phyloP scores from a whole-genome alignment of 2,329 filamentous ascomycete species.

The Fusarium setosum region DNA sequence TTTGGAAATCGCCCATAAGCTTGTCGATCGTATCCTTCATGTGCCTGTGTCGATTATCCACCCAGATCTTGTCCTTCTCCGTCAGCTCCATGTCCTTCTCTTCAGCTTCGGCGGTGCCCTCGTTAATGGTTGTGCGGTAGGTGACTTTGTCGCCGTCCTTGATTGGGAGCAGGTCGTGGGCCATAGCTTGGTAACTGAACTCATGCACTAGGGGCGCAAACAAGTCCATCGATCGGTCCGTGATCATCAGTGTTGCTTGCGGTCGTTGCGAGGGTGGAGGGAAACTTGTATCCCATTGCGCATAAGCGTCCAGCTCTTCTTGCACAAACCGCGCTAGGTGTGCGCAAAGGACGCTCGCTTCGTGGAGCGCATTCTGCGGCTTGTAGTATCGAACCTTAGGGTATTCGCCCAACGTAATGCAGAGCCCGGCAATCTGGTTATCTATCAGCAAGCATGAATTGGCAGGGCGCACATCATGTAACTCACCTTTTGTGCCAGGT shows the following conservation, averaged over 20 bases:
- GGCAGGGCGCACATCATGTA: not conserved
- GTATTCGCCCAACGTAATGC: constrained; percentile 92
- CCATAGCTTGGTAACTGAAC: constrained; percentile 99
- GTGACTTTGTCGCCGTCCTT: constrained; percentile 89
- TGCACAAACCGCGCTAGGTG: constrained; percentile 93
- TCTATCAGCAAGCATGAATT: constrained; percentile 2
- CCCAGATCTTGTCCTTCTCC: constrained; percentile 95
- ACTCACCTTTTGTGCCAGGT: constrained; percentile 85
- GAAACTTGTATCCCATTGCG: constrained; percentile 85
- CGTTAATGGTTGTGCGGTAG: constrained; percentile 83
- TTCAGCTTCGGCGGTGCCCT: constrained; percentile 76
- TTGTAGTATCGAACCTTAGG: constrained; percentile 93
- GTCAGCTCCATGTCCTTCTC: constrained; percentile 91
- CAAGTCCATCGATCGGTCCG: constrained; percentile 93
- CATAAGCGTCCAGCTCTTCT: constrained; percentile 89
- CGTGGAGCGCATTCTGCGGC: constrained; percentile 79
- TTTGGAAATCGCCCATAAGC: constrained; percentile 91
- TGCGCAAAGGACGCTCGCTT: constrained; percentile 87
- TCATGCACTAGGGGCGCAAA: constrained; percentile 91
- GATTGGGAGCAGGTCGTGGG: constrained; percentile 90
- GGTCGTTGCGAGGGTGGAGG: constrained; percentile 83
- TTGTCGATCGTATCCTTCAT: constrained; percentile 99
- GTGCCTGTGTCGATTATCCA: constrained; percentile 91
- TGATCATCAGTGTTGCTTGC: constrained; percentile 84
- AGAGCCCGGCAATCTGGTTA: constrained; percentile 68